Evolutionary conservation across 805 yeast species (phyloP), one percentile per base, ranked within the genome.

Genomic region (Suhomyces pyralidae): DNA sequence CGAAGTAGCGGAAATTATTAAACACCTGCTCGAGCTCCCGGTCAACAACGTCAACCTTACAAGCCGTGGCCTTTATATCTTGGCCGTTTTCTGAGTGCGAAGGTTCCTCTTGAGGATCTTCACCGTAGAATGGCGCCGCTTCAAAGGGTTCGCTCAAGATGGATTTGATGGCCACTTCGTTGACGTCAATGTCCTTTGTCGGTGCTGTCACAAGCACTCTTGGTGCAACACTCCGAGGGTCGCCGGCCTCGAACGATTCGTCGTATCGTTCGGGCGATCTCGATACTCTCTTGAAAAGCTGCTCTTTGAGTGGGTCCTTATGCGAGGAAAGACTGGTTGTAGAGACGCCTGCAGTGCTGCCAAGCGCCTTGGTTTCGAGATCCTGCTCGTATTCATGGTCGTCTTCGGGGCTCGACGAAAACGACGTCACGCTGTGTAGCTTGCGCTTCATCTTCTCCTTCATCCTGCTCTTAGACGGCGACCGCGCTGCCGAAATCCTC

Each of bases 1-100:
- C 57, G 28, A 67, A 57, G 52, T 60, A 61, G 12, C 50, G 42
- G 14, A 60, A 57, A 25, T 56, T 26, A 12, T 38, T 19, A 20
- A 48, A 36, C 25, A 45, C 34, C 28, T 44, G 34, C 19, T 47
- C 51, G 2, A 51, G 44, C 26, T 51, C 51, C 20, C n/a, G 40
- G 5, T 28, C 43, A 17, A 24, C 15, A 19, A 42, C 20, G 26
- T 47, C 51, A 46, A 32, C 42, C 42, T 38, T 8, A 36, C 45
- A 38, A 6, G 14, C 9, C 30, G 36, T 10, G 38, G 7, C 14
- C 3, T 8, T 8, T 6, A 25, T 2, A 25, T 22, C 38, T 26
- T 49, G 49, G 14, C 46, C 58, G 8, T 25, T 24, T 24, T 55
- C 54, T 15, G 22, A 24, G 15, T 34, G 22, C 7, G 14, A 15